A percentile compares a stretch with the other conserved stretches of the same genome.
phyloP scores from a whole-genome alignment of 164 flowering plant genomes.

The Nymphaea colorata region DNA sequence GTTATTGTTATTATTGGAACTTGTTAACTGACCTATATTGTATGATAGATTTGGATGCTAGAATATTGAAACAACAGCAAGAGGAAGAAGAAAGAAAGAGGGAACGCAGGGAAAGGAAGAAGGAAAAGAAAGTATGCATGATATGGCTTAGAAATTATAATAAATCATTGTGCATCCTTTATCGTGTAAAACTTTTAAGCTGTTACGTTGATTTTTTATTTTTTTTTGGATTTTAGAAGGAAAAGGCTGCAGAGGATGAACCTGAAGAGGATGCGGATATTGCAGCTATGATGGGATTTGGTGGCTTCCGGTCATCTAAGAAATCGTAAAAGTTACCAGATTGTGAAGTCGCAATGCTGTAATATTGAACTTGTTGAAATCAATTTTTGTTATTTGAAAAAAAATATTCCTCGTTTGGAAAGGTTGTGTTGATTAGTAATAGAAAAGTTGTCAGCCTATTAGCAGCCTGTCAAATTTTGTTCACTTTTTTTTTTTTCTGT shows the following conservation, averaged over 20 bases:
- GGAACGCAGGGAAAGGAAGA: conserved; percentile 76
- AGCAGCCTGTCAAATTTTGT: no score
- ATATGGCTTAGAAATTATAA: no score
- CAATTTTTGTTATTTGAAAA: no score
- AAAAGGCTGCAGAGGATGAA: conserved; percentile 66
- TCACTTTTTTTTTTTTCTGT: not conserved
- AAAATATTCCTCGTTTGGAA: not conserved
- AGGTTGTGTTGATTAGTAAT: not conserved
- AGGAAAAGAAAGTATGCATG: conserved; percentile 81
- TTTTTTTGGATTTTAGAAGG: conserved; percentile 38
- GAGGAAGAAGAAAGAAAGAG: conserved; percentile 95
- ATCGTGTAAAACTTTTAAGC: not conserved
- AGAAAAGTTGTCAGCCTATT: not conserved
- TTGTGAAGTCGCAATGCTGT: not conserved
- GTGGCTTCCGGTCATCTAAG: conserved; percentile 74
- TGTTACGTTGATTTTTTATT: not conserved
- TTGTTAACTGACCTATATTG: no score
- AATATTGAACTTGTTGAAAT: not conserved
- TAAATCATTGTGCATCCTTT: no score
- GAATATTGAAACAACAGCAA: conserved; percentile 73
- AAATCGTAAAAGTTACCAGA: conserved; percentile 10
- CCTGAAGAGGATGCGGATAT: conserved; percentile 71
- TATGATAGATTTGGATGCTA: conserved; percentile 68
- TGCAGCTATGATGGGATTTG: conserved; percentile 97
- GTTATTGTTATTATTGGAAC: no score